Evolutionary conservation across 352 stramenopile genomes (phyloP).

Genomic region (Aphanomyces astaci): DNA sequence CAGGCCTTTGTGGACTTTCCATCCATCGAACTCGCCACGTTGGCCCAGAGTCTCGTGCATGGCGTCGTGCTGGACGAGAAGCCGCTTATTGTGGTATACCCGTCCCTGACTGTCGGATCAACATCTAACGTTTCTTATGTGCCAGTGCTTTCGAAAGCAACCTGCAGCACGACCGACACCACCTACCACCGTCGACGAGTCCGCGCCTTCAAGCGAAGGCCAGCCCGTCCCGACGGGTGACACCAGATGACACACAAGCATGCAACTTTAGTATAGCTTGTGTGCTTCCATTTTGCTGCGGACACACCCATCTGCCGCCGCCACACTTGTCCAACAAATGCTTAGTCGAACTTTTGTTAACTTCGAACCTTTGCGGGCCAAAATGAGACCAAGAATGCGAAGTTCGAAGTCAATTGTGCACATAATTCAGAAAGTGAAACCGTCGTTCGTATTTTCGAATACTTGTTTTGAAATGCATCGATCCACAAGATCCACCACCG

Average conservation of each 20-base stretch:
- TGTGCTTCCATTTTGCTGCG: too few relatives aligned
- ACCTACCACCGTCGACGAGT: too few relatives aligned
- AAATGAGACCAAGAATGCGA: not conserved
- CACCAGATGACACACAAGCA: too few relatives aligned
- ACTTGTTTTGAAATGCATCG: not conserved
- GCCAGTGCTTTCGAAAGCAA: slow-evolving; percentile 27
- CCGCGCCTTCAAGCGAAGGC: too few relatives aligned
- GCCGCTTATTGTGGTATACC: slow-evolving; percentile 70
- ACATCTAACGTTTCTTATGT: not conserved
- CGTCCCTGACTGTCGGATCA: not conserved
- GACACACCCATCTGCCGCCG: too few relatives aligned
- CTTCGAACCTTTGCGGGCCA: too few relatives aligned
- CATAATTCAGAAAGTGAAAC: not conserved
- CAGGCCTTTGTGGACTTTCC: slow-evolving; percentile 78
- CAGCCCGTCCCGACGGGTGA: too few relatives aligned
- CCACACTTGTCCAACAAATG: too few relatives aligned
- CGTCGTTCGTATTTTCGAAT: not conserved
- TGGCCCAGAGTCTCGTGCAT: slow-evolving; percentile 50
- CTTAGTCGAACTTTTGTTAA: too few relatives aligned
- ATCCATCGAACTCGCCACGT: slow-evolving; percentile 36
- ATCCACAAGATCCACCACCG: not conserved
- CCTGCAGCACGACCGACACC: not conserved
- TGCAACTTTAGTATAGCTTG: too few relatives aligned
- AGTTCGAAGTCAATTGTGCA: not conserved
- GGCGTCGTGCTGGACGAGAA: slow-evolving; percentile 69